Evolutionary conservation across 495 filamentous ascomycete genomes (phyloP), one percentile per base, ranked within the genome.

Genomic region (Lophiotrema nucula): DNA sequence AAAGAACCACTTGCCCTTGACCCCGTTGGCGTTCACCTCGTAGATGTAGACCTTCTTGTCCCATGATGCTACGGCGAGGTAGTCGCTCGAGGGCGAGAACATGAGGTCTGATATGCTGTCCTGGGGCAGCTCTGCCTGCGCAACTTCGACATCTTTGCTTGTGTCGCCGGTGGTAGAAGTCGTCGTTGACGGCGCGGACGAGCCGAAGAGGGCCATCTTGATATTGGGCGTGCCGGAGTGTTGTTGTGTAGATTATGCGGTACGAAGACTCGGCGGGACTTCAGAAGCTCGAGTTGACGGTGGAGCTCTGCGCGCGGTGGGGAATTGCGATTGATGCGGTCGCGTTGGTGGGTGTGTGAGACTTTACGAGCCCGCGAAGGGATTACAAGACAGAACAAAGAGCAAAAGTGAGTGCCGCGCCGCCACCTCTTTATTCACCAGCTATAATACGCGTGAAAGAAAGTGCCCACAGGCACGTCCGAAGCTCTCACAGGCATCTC

Each of bases 1-100:
- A 69, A 92, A 88, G 33, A 87, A 70, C 22, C 89, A 87, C 67
- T 89, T 92, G 37, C 88, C 88, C 72, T 84, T 77, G 61, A 80
- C 76, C 24, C 87, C 87, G 57, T 81, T 79, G 37, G 76, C 73
- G 52, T 85, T 84, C 71, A 93, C 87, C 70, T 95, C 87, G 72
- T 95, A 97, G 66, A 97, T 92, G 65, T 88, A 86, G 61, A 95
- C 88, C 64, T 89, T 91, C 72, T 92, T 95, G 68, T 97, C 92
- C 92, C 92, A 97, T 38, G 87, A 92, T 47, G 89, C 79, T 35
- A 93, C 87, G 25, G 92, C 91, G 15, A 96, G 75, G 73, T 89
- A 83, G 49, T 96, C 86, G 56, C 77, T 79, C 50, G 79, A 75
- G 0, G 89, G 83, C n/a, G 88, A 92, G 73, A 93, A 97, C 31